Base-by-base conservation (phyloP, 2,329 filamentous ascomycete species). In the Trichophyton rubrum region DNA sequence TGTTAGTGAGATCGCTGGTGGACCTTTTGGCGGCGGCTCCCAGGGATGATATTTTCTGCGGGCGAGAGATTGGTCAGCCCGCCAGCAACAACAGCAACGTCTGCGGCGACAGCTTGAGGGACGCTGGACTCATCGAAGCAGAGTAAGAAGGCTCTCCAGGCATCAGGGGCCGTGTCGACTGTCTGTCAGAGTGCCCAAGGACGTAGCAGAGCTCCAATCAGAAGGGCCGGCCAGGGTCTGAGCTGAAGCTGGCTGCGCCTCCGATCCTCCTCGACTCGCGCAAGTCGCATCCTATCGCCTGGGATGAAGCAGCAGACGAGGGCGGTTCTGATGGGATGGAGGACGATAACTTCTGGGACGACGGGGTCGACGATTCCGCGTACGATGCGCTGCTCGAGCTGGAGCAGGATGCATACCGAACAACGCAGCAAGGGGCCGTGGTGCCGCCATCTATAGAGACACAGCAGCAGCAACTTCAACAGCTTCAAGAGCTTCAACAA, bases 311-410 rank as follows among this genome's bases (percentile, higher is more conserved):
- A 58, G 40, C 35, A 22, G 13, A 17, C 33, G 33, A 13, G 9
- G 33, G 33, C 20, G 8, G 15, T 4, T 4, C 35, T 17, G 57
- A 49, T 49, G 57, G 57, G 22, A 61, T 47, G n/a, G 60, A 59
- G 59, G 76, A 76, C 71, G 75, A 77, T 61, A 73, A 73, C 66
- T 77, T 78, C 68, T 78, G 75, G 61, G 76, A 78, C 65, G 74
- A 77, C 63, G 72, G 72, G 63, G 74, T 77, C 66, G 77, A 77
- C 62, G 72, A 72, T 61, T 69, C 79, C 59, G 73, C 75, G 51
- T 69, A 73, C 30, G 68, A 74, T 59, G 73, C 75, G 20, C 67
- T 77, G 57, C 68, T 74, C 62, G 70, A 76, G 65, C 68, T 79
- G 45, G 77, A 79, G 65, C 70, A 78, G 61, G 69, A 73, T 67